Base-by-base conservation (phyloP, 2,329 filamentous ascomycete genomes). In the Chrysoporthe cubensis region DNA sequence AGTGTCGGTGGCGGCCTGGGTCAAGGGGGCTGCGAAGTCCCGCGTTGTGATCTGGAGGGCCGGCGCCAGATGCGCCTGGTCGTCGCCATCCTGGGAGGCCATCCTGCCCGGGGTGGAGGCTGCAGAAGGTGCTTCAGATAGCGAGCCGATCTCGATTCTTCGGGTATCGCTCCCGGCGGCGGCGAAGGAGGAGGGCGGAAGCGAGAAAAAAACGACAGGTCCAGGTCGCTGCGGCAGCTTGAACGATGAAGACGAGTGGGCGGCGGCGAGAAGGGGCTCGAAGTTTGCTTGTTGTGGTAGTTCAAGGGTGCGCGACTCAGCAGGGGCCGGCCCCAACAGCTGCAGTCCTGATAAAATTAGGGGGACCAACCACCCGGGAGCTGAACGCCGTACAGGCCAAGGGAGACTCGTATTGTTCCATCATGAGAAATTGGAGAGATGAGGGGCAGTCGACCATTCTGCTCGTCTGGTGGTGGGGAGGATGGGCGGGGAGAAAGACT, bases 11-110 rank as follows among this genome's bases (percentile, higher is more conserved):
- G 43, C 57, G 26, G 56, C 52, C 14, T 68, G 60, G n/a, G 63
- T n/a, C 62, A 70, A n/a, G n/a, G 62, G 46, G 37, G 46, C 43
- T 4, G 69, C 69, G 26, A 70, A 69, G 59, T 70, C 69, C 57
- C 64, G 67, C 21, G 67, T 59, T n/a, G 58, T 62, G 52, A 60
- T 57, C 34, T 60, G 43, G 2, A 57, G 62, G 5, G 54, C 43
- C n/a, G 56, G n/a, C 32, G 9, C 57, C n/a, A 60, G 32, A 13
- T 37, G 54, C 52, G 43, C 42, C 52, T 59, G 54, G 8, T 60
- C 63, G 18, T 50, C 44, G 44, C 14, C 34, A 3, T 50, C 26
- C 11, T 48, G 42, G 4, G 43, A 52, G 34, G 32, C 34, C 63
- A 65, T 65, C 18, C n/a, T 52, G 44, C 11, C 57, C 18, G 57